Base-by-base conservation (phyloP, 768 basidiomycete genomes). In the Roridomyces roridus region DNA sequence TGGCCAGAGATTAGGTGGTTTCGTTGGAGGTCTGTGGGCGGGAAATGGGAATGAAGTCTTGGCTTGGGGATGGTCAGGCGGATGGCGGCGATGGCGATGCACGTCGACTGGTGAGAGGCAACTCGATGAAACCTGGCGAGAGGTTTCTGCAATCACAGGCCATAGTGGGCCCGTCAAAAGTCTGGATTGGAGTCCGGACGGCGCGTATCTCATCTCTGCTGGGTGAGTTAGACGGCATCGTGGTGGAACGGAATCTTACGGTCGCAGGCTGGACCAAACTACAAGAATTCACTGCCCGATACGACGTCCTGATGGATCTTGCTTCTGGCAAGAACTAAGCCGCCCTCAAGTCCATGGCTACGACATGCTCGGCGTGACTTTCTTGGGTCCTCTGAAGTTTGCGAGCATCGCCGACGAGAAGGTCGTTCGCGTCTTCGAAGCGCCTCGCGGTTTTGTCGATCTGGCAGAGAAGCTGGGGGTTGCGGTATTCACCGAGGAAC, bases 261-360 rank as follows among this genome's bases (percentile, higher is more conserved):
- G 17, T 29, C 25, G 4, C 65, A 95, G 95, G 36, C 73, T 89
- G 48, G 97, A 99, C 66, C 96, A 97, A 73, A 97, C 96, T 0
- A 89, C 93, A 1, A 86, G 97, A 15, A 84, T 98, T 57, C 94
- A 98, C 67, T 94, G 86, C 0, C 79, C 85, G 23, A 68, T 78
- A 65, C 75, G 71, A 12, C 42, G 59, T n/a, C 21, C 51, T 20
- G 55, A 58, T 1, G 26, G 50, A 10, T 42, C 59, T 29, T 56
- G 61, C 2, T 62, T 75, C 9, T 96, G 94, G 94, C 89, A 91
- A 65, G 97, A 99, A 68, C 77, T 98, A 24, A 85, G 84, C 24
- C 87, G 97, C 4, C 97, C 97, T 18, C 97, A 99, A 72, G 87
- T 98, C 17, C 97, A 99, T 73, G 97, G 97, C 7, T 98, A 98